Conservation (phyloP, 179 eudicot species). For the Vitellaria paradoxa region DNA sequence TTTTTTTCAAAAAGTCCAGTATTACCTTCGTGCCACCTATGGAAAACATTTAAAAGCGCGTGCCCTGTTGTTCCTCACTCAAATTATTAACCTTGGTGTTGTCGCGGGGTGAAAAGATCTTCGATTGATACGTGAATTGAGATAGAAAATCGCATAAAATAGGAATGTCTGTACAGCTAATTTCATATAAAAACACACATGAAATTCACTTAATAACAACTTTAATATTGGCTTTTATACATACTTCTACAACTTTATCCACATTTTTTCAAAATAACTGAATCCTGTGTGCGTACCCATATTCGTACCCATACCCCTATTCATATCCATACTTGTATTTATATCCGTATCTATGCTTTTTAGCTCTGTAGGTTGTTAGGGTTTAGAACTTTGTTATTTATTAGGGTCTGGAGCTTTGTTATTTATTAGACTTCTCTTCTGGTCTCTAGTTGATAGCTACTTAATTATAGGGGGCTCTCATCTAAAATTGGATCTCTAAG, state of each 20-base stretch:
- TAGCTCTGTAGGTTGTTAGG: background rate
- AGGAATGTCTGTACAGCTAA: no score
- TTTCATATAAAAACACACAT: background rate
- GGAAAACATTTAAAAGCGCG: no score
- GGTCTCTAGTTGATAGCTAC: background rate
- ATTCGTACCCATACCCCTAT: no score
- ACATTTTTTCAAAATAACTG: no score
- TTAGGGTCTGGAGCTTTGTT: no score
- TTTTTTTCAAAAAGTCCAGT: background rate
- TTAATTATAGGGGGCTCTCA: background rate
- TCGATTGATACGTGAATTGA: background rate
- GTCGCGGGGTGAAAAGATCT: background rate
- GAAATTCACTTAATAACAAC: background rate
- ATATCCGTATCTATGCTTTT: background rate
- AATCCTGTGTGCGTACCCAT: no score
- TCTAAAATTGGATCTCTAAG: slow-evolving; percentile 4
- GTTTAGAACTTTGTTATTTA: no score
- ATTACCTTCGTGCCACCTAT: background rate
- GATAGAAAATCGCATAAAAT: no score
- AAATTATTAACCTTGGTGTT: no score
- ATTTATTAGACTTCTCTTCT: background rate
- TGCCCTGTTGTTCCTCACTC: background rate
- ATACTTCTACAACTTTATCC: no score
- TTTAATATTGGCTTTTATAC: background rate
- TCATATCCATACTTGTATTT: no score